A percentile compares a stretch with the other conserved stretches of the same genome.
These are phyloP conservation scores for Stagonosporopsis rhizophila DNA, from an alignment of 2,329 filamentous ascomycete species.

Conservation along the genomic window DNA sequence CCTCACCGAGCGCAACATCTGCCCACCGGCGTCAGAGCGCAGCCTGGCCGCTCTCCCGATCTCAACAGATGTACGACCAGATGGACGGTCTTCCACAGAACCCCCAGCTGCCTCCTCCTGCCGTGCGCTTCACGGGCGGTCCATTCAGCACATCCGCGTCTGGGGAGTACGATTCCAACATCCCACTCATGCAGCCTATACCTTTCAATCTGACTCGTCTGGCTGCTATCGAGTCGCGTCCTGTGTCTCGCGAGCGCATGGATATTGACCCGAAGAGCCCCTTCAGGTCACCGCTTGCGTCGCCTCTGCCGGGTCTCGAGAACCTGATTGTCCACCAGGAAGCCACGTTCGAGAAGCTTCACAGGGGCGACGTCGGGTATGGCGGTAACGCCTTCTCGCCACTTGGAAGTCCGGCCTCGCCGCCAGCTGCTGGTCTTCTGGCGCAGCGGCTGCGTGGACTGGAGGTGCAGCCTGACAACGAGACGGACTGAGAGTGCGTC, in stretches of 20 bases:
- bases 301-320: constrained; percentile 26
- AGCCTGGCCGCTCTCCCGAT: constrained; percentile 37
- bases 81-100: constrained; percentile 34
- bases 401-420: constrained; percentile 58
- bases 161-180: constrained; percentile 30
- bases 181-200: constrained; percentile 57
- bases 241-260: constrained; percentile 43
- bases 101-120: constrained; percentile 42
- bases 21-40: constrained; percentile 42
- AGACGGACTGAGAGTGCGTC: background rate
- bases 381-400: constrained; percentile 47
- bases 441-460: constrained; percentile 72
- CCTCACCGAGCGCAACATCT: constrained; percentile 29
- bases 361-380: constrained; percentile 64
- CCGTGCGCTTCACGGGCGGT: constrained; percentile 42
- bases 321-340: constrained; percentile 22
- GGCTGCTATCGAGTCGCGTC: constrained; percentile 38
- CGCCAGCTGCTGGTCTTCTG: constrained; percentile 71
- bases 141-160: constrained; percentile 32
- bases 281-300: constrained; percentile 33
- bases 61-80: constrained; percentile 38
- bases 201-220: constrained; percentile 56
- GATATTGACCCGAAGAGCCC: constrained; percentile 37
- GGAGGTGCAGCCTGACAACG: constrained; percentile 54
- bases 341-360: constrained; percentile 70